Evolutionary conservation across 805 yeast species (phyloP), one percentile per base, ranked within the genome.

Genomic region (Pichia nakasei): DNA sequence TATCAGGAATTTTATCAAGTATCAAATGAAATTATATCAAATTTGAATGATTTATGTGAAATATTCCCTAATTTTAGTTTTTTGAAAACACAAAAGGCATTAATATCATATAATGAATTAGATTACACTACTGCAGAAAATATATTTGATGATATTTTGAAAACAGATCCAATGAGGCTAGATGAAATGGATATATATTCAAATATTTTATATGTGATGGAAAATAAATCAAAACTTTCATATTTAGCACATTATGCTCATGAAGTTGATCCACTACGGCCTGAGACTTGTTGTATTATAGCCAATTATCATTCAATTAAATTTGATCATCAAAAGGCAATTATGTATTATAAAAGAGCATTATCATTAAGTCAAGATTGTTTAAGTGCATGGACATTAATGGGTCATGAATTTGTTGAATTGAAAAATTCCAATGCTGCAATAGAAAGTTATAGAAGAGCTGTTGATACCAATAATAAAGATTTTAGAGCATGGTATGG

Each of bases 401-500:
- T 93, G 96, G 99, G 99, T 11, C 99, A 93, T 63, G 99, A 93
- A 65, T 93, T 86, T 66, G 95, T 93, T 15, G 99, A 93, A 60
- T 71, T 93, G 54, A 89, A 91, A 57, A 93, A 93, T 64, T 83
- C 96, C 1, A 96, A 93, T 62, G 97, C 97, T 1, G 98, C 98
- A 1, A 93, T 93, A 43, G 97, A 91, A 66, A 80, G 94, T 46
- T 93, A 93, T 59, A 67, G 97, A 52, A 68, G 95, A 37, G 99
- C 97, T 0, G 91, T 89, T 1, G 96, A 88, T 58, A 81, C 89
- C 3, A 86, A 85, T 56, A 75, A 80, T 37, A 82, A 84, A 56
- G 98, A 93, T 59, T 94, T 85, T 60, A 70, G 96, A 41, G 97
- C 97, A 0, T 93, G 98, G 99, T 93, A 91, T 61, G 98, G 98